Evolutionary conservation across 805 yeast genomes (phyloP).

Genomic region (Huiozyma sinensis): DNA sequence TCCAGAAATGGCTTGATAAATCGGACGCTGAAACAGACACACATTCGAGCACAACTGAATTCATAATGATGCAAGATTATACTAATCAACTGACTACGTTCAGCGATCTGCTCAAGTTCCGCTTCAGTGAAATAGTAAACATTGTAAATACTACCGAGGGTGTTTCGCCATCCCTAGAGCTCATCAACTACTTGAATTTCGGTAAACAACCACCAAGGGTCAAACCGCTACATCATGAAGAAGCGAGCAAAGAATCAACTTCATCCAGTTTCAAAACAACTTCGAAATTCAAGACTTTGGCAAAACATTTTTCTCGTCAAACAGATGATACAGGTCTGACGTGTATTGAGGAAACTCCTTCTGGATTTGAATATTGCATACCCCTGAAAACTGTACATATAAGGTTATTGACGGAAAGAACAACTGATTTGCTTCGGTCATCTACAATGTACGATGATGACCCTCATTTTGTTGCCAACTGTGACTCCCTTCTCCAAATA

Average conservation of each 20-base stretch:
- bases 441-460: conserved; percentile 32
- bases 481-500: conserved; percentile 26
- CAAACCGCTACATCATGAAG: too few species aligned
- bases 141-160: conserved; percentile 23
- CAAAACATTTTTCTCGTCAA: conserved; percentile 9
- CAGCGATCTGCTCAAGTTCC: conserved; percentile 13
- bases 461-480: conserved; percentile 19
- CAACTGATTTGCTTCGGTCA: conserved; percentile 60
- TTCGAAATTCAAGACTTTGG: conserved; percentile 11
- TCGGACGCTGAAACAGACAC: conserved; percentile 3
- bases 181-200: conserved; percentile 19
- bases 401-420: conserved; percentile 52
- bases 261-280: conserved; percentile 11
- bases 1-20: conserved; percentile 24
- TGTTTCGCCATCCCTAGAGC: conserved; percentile 22
- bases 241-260: conserved; percentile 13
- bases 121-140: conserved; percentile 13
- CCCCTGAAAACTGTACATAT: conserved; percentile 31
- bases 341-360: conserved; percentile 12
- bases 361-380: conserved; percentile 17
- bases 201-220: conserved; percentile 2
- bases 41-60: background rate
- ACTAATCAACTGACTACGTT: conserved; percentile 7
- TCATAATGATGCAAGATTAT: background rate
- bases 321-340: conserved; percentile 13